A percentile compares a stretch with the other conserved stretches of the same genome.
phyloP scores from a whole-genome alignment of 129 eudicot genomes.

The Silybum marianum region DNA sequence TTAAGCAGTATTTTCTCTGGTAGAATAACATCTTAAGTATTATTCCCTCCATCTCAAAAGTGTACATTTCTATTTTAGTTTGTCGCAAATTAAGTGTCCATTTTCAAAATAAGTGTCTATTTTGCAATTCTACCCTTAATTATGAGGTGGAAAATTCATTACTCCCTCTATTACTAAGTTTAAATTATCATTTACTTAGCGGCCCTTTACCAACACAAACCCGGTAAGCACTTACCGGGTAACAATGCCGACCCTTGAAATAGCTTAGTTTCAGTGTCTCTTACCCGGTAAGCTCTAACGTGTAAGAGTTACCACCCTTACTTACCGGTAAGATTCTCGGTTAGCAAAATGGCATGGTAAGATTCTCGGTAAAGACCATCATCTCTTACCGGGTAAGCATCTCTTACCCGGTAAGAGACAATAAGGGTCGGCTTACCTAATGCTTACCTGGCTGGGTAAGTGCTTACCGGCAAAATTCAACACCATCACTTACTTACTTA shows the following conservation, averaged over 20 bases:
- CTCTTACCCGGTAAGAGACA: too few species aligned
- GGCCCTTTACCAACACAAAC: background rate
- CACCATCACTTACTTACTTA: background rate
- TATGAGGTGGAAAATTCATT: background rate
- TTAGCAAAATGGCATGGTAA: background rate
- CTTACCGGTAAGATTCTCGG: background rate
- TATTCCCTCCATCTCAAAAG: background rate
- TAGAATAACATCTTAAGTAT: conserved; percentile 7
- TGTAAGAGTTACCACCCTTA: background rate
- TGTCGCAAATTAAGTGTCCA: background rate
- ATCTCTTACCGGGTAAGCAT: background rate
- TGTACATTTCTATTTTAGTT: background rate
- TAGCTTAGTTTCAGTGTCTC: background rate
- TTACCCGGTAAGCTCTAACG: background rate
- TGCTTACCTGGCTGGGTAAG: too few species aligned
- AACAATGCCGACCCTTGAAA: background rate
- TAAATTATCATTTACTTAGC: background rate
- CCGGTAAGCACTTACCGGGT: background rate
- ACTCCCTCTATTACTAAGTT: background rate
- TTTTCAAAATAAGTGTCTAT: background rate
- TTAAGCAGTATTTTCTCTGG: background rate
- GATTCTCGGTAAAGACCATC: background rate
- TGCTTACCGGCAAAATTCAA: background rate
- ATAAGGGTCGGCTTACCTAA: too few species aligned
- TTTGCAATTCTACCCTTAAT: background rate